A percentile compares a stretch with the other conserved stretches of the same genome.
phyloP scores from a whole-genome alignment of 768 basidiomycete genomes.

The Boletus rubroflammeus region DNA sequence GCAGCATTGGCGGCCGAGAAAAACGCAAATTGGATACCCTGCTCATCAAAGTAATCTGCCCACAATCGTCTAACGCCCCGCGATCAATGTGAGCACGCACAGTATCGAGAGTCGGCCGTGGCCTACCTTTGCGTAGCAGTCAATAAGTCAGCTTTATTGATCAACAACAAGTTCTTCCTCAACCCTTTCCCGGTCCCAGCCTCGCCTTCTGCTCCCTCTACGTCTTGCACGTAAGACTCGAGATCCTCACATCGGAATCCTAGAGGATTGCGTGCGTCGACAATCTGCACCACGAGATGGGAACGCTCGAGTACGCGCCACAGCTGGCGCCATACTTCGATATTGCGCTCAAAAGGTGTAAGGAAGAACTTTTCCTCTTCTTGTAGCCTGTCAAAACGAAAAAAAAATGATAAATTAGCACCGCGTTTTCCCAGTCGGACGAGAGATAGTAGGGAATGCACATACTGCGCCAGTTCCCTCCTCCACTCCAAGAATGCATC shows the following conservation, averaged over 20 bases:
- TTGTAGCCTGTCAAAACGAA: conserved; percentile 56
- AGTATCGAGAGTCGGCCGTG: background rate
- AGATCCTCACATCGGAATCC: conserved; percentile 91
- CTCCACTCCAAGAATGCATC: conserved; percentile 92
- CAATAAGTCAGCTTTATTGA: conserved; percentile 95
- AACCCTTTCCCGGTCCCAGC: conserved; percentile 69
- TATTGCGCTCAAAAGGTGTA: conserved; percentile 94
- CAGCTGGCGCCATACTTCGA: conserved; percentile 98
- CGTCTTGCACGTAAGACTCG: conserved; percentile 78
- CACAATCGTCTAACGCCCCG: conserved; percentile 64
- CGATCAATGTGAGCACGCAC: background rate
- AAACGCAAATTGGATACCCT: conserved; percentile 79
- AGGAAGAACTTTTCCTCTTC: conserved; percentile 85
- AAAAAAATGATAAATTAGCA: background rate
- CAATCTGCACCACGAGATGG: conserved; percentile 91
- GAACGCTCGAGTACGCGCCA: conserved; percentile 97
- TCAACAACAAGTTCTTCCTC: conserved; percentile 74
- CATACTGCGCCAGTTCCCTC: conserved; percentile 85
- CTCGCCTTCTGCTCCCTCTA: conserved; percentile 81
- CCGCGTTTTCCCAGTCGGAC: background rate
- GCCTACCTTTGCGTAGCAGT: conserved; percentile 79
- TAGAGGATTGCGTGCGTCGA: conserved; percentile 93
- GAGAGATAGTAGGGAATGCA: conserved; percentile 13
- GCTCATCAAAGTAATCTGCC: conserved; percentile 87
- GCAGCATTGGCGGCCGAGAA: conserved; percentile 89